Conservation (phyloP, 768 basidiomycete genomes). For the Mycena latifolia region DNA sequence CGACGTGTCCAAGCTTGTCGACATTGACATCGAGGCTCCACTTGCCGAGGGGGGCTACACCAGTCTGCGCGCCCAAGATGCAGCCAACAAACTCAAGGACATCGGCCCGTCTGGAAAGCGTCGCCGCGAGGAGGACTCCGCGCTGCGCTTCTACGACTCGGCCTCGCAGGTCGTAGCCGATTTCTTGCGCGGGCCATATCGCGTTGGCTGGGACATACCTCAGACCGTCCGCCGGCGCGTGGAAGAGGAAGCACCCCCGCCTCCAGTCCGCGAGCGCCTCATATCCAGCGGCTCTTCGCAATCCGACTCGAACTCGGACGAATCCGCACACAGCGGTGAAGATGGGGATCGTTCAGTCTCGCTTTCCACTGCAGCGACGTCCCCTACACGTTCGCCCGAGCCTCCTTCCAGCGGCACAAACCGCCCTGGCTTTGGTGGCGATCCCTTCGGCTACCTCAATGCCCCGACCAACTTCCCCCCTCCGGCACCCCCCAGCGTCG, state of each 20-base stretch:
- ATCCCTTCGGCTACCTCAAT: slow-evolving; percentile 75
- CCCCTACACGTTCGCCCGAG: slow-evolving; percentile 12
- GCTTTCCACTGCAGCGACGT: slow-evolving; percentile 44
- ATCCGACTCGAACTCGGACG: slow-evolving; percentile 26
- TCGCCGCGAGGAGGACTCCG: slow-evolving; percentile 67
- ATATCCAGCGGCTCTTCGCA: slow-evolving; percentile 11
- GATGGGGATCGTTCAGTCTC: slow-evolving; percentile 6
- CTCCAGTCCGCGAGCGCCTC: slow-evolving; percentile 10
- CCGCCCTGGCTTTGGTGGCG: slow-evolving; percentile 45
- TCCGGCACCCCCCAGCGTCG: slow-evolving; percentile 43
- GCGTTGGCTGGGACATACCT: slow-evolving; percentile 40
- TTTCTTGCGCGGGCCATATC: slow-evolving; percentile 59
- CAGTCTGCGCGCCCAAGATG: slow-evolving; percentile 68
- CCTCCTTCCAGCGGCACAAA: slow-evolving; percentile 17
- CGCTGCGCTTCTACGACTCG: slow-evolving; percentile 62
- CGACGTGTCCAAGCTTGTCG: slow-evolving; percentile 78
- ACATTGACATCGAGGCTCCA: slow-evolving; percentile 77
- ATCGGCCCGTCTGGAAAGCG: slow-evolving; percentile 57
- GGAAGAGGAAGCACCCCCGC: slow-evolving; percentile 34
- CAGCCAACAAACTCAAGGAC: slow-evolving; percentile 45
- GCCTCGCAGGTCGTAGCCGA: slow-evolving; percentile 68
- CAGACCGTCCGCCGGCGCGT: slow-evolving; percentile 52
- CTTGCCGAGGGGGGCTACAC: slow-evolving; percentile 66
- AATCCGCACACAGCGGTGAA: neutral
- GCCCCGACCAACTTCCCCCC: slow-evolving; percentile 45